Evolutionary conservation across 768 basidiomycete genomes (phyloP).

Genomic region (Gymnopilus junonius): DNA sequence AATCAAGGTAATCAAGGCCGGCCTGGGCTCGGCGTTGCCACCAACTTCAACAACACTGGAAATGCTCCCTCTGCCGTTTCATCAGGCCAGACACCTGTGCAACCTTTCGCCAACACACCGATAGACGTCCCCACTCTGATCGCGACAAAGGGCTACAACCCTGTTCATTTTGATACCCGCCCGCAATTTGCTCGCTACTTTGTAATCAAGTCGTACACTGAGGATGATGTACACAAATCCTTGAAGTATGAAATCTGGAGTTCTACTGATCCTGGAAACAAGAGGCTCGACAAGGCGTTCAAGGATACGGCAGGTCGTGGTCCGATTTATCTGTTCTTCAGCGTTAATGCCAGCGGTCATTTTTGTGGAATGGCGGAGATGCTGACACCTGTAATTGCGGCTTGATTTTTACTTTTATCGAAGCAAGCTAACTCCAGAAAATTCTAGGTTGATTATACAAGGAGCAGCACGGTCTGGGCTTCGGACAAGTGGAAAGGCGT

Average conservation of each 20-base stretch:
- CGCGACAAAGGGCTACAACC: conserved; percentile 90
- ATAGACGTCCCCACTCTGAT: conserved; percentile 88
- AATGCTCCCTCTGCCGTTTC: conserved; percentile 25
- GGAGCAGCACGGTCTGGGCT: conserved; percentile 97
- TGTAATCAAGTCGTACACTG: conserved; percentile 99
- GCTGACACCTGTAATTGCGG: conserved; percentile 78
- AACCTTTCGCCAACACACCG: conserved; percentile 62
- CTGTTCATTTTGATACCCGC: conserved; percentile 78
- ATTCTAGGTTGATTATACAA: conserved; percentile 83
- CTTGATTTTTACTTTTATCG: not conserved
- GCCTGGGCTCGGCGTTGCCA: conserved; percentile 41
- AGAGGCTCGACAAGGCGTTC: conserved; percentile 96
- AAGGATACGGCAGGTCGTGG: conserved; percentile 91
- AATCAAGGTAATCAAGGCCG: conserved; percentile 41
- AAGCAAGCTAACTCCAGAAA: not conserved
- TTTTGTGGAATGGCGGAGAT: conserved; percentile 99
- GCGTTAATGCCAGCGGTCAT: conserved; percentile 96
- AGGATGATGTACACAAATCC: conserved; percentile 98
- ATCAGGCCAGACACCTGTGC: conserved; percentile 44
- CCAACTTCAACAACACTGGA: conserved; percentile 37
- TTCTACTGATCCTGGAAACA: conserved; percentile 96
- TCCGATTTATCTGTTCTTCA: conserved; percentile 98
- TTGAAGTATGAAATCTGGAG: conserved; percentile 98
- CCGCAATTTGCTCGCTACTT: conserved; percentile 89
- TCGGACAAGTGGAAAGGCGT: conserved; percentile 99